Base-by-base conservation (phyloP, 352 stramenopile genomes). In the Pythium dissimile region DNA sequence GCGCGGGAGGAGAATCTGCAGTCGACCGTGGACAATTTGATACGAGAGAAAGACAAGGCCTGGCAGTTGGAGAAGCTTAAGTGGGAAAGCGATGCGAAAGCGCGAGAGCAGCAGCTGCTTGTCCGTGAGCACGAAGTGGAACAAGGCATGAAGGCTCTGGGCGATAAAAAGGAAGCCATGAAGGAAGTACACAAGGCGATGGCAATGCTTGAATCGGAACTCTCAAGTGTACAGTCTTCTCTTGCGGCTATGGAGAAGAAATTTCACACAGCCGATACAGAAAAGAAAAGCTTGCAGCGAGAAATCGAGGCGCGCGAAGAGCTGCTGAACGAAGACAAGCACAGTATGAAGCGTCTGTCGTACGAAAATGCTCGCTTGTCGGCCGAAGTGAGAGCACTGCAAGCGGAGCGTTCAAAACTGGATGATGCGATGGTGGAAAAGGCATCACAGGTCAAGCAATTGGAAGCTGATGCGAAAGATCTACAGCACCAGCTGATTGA, bases 401-500 rank as follows among this genome's bases (percentile, higher is more conserved):
- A 59, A 18, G 8, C 16, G 30, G 62, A 70, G 20, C 32, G 45
- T 10, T 54, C 50, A 6, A 53, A 57, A 38, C 47, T 62, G 4
- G 62, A 70, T 20, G 46, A 66, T 35, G 6, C 38, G 9, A 16
- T 67, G 2, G 44, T 49, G 3, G 58, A 66, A 15, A 51, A 26
- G 27, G 48, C 32, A 0, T 62, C 58, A 1, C 13, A 61, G 2
- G 24, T 27, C 4, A 31, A 54, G 71, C n/a, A 83, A 67, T 26
- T 70, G 18, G 34, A 67, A 27, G 15, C 21, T 0, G 67, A 84
- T 21, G 32, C 79, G 1, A 75, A 72, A 28, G 47, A 56, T 4
- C 41, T 83, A 2, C 75, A 89, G 27, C 66, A 86, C 26, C 67
- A 88, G 43, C 54, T 88, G 7, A 30, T 88, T n/a, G 54, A 64